A percentile compares a stretch with the other conserved stretches of the same genome.
Evolutionary conservation across 345 rosid genomes (phyloP).

Genomic region (Aquilaria yunnanensis): DNA sequence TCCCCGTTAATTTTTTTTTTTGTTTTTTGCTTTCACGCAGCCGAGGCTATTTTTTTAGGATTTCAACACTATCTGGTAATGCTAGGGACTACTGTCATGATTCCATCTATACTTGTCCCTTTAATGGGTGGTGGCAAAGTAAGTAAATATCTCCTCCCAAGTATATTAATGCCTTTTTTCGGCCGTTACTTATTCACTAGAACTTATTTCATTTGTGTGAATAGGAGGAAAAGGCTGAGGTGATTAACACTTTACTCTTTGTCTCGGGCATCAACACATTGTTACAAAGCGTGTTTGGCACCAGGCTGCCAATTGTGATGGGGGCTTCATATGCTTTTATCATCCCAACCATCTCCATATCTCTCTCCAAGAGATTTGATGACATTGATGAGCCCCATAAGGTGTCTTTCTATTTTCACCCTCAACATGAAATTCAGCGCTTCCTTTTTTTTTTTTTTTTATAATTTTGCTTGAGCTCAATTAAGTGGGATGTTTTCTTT

Average conservation of each 20-base stretch:
- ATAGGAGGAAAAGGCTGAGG: conserved; percentile 76
- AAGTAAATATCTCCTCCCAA: conserved; percentile 16
- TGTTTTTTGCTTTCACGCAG: conserved; percentile 37
- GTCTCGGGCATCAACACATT: conserved; percentile 81
- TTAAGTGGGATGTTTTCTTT: not conserved
- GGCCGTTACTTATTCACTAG: not conserved
- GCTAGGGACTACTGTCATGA: conserved; percentile 80
- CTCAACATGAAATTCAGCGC: not conserved
- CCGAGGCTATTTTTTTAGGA: conserved; percentile 56
- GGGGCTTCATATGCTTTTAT: conserved; percentile 72
- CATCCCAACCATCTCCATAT: conserved; percentile 64
- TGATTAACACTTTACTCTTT: conserved; percentile 66
- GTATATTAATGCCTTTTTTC: not conserved
- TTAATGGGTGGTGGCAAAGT: conserved; percentile 86
- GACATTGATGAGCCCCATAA: conserved; percentile 34
- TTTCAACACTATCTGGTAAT: conserved; percentile 93
- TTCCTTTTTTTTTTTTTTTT: not conserved
- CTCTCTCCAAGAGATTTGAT: conserved; percentile 36
- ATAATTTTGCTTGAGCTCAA: not conserved
- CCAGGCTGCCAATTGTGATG: conserved; percentile 79
- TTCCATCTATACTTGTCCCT: conserved; percentile 64
- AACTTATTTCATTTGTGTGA: conserved; percentile 2
- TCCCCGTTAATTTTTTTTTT: no score
- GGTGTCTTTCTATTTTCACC: conserved; percentile 27
- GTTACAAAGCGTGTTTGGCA: conserved; percentile 61